A percentile compares a stretch with the other conserved stretches of the same genome.
Conservation (phyloP, 768 basidiomycete genomes). For the Xerocomus potaroensis region DNA sequence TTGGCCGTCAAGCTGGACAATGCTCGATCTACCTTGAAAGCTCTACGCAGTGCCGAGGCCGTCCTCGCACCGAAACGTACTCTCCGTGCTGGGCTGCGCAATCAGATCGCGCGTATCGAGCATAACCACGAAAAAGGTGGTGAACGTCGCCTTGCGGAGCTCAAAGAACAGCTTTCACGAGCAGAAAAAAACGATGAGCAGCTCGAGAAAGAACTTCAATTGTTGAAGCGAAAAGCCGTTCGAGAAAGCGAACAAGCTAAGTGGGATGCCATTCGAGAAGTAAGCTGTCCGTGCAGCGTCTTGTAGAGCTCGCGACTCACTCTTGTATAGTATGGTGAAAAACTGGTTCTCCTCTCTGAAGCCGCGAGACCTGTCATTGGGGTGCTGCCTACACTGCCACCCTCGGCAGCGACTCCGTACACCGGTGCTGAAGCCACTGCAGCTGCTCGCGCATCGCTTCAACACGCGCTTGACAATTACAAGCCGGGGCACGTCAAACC, state of each 20-base stretch:
- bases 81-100: conserved; percentile 51
- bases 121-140: conserved; percentile 58
- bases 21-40: conserved; percentile 65
- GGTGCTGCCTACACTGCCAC: conserved; percentile 66
- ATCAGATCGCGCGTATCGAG: conserved; percentile 62
- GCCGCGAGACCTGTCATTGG: conserved; percentile 59
- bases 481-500: conserved; percentile 61
- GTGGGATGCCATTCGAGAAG: conserved; percentile 83
- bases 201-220: conserved; percentile 64
- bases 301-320: conserved; percentile 2
- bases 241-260: conserved; percentile 71
- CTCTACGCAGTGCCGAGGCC: conserved; percentile 66
- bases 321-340: conserved; percentile 66
- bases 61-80: conserved; percentile 58
- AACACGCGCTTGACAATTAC: conserved; percentile 76
- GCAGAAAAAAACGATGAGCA: conserved; percentile 59
- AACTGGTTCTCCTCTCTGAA: conserved; percentile 68
- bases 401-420: conserved; percentile 53
- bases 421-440: conserved; percentile 59
- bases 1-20: conserved; percentile 60
- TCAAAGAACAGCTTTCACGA: conserved; percentile 65
- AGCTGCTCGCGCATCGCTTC: conserved; percentile 66
- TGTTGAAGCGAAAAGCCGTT: conserved; percentile 72
- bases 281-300: conserved; percentile 24
- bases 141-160: conserved; percentile 65